Percentiles rank a stretch among this genome's conserved stretches.
Evolutionary conservation across 83 land plant species (phyloP).

Genomic region (Picea engelmannii): DNA sequence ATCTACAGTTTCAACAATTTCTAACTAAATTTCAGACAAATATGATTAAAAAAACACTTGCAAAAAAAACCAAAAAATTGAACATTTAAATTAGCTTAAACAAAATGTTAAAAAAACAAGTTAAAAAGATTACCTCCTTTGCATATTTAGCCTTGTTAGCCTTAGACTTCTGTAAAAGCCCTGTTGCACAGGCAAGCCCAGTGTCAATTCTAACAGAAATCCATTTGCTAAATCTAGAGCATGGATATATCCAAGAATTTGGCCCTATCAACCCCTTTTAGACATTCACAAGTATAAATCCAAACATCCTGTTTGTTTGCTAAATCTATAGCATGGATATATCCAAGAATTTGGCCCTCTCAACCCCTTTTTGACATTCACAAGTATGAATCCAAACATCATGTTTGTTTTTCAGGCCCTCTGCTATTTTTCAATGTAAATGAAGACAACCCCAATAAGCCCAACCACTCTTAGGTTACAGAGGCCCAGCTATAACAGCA

Average conservation of each 20-base stretch:
- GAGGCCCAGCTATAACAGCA: neutral
- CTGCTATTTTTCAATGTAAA: neutral
- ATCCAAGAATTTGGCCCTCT: neutral
- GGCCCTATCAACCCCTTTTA: neutral
- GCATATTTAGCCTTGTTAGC: conserved; percentile 82
- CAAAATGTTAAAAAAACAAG: neutral
- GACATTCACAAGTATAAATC: neutral
- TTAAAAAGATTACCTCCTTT: conserved; percentile 54
- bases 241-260: neutral
- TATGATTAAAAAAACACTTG: too few species aligned
- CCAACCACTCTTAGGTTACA: neutral
- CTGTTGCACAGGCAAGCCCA: conserved; percentile 24
- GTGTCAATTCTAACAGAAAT: neutral
- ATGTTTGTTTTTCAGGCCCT: neutral
- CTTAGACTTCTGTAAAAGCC: conserved; percentile 67
- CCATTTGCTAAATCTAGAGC: neutral
- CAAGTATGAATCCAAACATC: neutral
- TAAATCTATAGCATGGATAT: too few species aligned
- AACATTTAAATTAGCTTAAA: too few species aligned
- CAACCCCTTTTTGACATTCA: neutral
- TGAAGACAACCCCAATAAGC: neutral
- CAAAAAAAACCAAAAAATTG: too few species aligned
- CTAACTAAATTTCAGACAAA: too few species aligned
- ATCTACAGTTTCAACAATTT: too few species aligned
- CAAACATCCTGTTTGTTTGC: neutral